Conservation (phyloP, 176 grass and related monocot species). For the Guadua angustifolia region DNA sequence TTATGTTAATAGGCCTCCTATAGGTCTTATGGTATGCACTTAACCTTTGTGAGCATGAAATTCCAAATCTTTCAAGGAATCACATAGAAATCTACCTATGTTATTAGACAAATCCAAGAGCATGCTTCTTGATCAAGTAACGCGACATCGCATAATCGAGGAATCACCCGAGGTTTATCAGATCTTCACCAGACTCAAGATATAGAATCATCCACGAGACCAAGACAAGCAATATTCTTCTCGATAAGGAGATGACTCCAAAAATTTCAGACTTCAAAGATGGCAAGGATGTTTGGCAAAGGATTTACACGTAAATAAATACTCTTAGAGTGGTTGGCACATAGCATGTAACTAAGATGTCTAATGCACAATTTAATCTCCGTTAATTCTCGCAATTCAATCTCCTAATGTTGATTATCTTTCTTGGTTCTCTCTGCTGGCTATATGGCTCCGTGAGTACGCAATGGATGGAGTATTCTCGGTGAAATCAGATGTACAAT, state of each 20-base stretch:
- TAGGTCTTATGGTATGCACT: conserved; percentile 80
- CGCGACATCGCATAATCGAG: conserved; percentile 69
- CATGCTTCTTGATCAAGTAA: conserved; percentile 59
- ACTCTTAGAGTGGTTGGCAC: conserved; percentile 76
- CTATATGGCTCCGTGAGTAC: conserved; percentile 70
- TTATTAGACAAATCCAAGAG: conserved; percentile 57
- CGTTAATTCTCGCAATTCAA: no score
- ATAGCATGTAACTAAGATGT: conserved; percentile 73
- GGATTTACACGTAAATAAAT: conserved; percentile 62
- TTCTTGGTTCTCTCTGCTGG: conserved; percentile 32
- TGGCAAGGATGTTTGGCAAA: conserved; percentile 71
- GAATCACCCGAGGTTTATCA: conserved; percentile 66
- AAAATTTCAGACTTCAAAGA: conserved; percentile 93
- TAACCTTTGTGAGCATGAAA: conserved; percentile 15
- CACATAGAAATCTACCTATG: conserved; percentile 16
- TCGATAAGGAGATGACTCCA: conserved; percentile 73
- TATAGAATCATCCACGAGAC: conserved; percentile 80
- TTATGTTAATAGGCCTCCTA: conserved; percentile 88
- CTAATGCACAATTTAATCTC: background rate
- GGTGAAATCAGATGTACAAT: conserved; percentile 78
- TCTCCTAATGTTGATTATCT: background rate
- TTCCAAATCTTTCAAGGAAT: background rate
- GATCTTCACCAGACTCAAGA: conserved; percentile 84
- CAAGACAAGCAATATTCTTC: conserved; percentile 80
- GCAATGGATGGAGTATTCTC: conserved; percentile 74